Base-by-base conservation (phyloP, 257 asterid species). In the Primulina eburnea region DNA sequence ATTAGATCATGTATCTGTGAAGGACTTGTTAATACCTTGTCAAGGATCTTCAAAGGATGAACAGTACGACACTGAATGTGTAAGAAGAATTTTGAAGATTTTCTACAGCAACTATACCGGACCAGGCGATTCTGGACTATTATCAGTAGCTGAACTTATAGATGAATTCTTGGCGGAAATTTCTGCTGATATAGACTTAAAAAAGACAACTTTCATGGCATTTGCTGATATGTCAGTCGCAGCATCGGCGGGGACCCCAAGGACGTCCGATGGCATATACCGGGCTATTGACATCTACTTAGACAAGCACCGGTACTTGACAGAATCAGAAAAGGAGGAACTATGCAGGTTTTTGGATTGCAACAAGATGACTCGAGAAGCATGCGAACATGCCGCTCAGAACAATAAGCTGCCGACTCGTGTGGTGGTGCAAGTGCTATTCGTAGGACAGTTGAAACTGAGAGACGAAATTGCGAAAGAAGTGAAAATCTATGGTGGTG, bases 401-500 rank as follows among this genome's bases (percentile, higher is more conserved):
- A 93, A 86, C 33, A 78, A 72, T 58, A 70, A 84, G 60, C 79
- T 93, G 73, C 99, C 99, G 5, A 20, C 89, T 55, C 75, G 99
- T 0, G 77, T 85, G 32, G 84, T 86, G 77, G 85, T 93, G 76
- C 96, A 93, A 70, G 87, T 84, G 7, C 30, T 93, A 62, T 88
- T 90, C 28, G 78, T 71, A 4, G 68, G 75, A 24, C 97, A 90
- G 73, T 69, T 89, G 85, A 82, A 82, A 76, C 77, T 93, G 40
- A 77, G 86, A 26, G 92, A 82, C 26, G 71, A 74, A 0, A 65
- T 87, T 4, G 68, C 81, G 7, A 80, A 70, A 60, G 88, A 75
- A 37, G 74, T 28, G 17, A 68, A 71, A 30, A 59, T 77, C 11
- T 21, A 68, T 1, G 79, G 62, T 0, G 56, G 68, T 50, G 59